Base-by-base conservation (phyloP, 257 asterid genomes). In the Solanum pinnatisectum region DNA sequence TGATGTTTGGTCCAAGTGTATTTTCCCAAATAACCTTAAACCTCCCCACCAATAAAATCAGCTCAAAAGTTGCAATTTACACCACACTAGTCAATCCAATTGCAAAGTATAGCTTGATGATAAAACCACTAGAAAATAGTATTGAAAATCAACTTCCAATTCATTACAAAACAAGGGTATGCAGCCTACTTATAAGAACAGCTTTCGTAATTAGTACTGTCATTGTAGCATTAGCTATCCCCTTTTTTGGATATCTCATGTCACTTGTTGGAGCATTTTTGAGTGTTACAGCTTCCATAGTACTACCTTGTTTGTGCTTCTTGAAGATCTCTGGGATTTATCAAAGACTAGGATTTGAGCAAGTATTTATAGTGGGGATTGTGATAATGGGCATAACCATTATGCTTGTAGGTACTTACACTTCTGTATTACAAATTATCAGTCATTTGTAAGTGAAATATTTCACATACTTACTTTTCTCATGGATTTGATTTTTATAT, bases 241-340 rank as follows among this genome's bases (percentile, higher is more conserved):
- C 99, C 1, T 93, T 94, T 78, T 97, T 96, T 32, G 98, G 90
- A 15, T 78, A 91, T 71, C 93, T 96, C 6, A 95, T 95, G 99
- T 93, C 98, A 18, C 95, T 95, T 36, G 98, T 95, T 3, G 99
- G 99, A 10, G 99, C 99, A 4, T 93, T 95, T 65, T 44, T 95
- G 60, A 95, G 98, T 42, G 91, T 92, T 1, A 88, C 98, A 5
- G 98, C 96, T 52, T 95, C 98, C 14, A 23, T 93, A 2, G 91
- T 94, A 20, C 87, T 96, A 25, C 99, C 99, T 0, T 93, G 98
- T 89, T 60, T 95, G 91, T 96, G 98, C 91, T 96, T 85, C 93
- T 87, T 95, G 92, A 96, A 92, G 96, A 93, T 96, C 25, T 94
- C 98, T 5, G 93, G 97, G 18, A 88, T 86, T 86, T 88, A 94